phyloP scores from a whole-genome alignment of 140 eudicot species.

The Flaveria floridana region DNA sequence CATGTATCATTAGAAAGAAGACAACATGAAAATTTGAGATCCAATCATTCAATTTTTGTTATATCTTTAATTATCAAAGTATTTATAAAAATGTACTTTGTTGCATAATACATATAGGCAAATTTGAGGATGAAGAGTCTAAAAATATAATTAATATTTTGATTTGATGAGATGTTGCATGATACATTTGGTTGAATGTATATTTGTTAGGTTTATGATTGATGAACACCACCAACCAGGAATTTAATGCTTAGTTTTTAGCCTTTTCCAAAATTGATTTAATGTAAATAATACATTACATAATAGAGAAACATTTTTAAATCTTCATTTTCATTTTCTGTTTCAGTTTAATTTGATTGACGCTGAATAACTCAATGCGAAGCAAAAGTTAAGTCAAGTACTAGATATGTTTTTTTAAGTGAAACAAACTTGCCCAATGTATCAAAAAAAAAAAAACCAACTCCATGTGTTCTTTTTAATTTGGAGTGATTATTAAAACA shows the following conservation, averaged over 20 bases:
- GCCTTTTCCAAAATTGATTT: neutral
- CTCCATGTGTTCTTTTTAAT: neutral
- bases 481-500: neutral
- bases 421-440: neutral
- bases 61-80: neutral
- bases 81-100: neutral
- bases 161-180: constrained; percentile 22
- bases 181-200: constrained; percentile 32
- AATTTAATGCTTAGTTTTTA: neutral
- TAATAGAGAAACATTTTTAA: neutral
- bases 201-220: constrained; percentile 37
- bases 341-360: neutral
- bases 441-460: neutral
- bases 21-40: neutral
- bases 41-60: neutral
- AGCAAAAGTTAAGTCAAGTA: too few relatives aligned
- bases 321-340: neutral
- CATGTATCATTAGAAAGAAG: constrained; percentile 20
- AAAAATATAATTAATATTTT: neutral
- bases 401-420: too few relatives aligned
- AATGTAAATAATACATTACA: neutral
- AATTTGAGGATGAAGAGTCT: constrained; percentile 14
- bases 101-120: constrained; percentile 8
- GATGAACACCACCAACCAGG: constrained; percentile 39
- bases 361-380: too few relatives aligned